Percentiles rank a stretch among this genome's conserved stretches.
These are phyloP conservation scores for Annulohypoxylon truncatum DNA, from an alignment of 2,329 filamentous ascomycete genomes.

Conservation along the genomic window DNA sequence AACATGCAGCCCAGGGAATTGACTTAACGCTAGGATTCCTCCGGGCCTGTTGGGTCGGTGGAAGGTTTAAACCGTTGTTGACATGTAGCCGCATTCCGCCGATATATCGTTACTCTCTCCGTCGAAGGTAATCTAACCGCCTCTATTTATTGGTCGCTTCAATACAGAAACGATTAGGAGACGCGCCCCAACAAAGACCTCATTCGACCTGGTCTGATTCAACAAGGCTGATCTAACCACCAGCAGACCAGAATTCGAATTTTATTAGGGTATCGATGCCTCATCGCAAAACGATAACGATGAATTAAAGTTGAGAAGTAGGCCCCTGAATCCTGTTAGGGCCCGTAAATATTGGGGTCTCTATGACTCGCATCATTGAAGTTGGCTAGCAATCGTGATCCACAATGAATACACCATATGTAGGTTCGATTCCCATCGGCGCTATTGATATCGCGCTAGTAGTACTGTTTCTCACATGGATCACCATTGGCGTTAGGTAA, in stretches of 20 bases:
- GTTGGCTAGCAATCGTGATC: neutral
- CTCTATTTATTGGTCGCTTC: neutral
- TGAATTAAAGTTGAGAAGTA: neutral
- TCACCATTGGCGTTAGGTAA: neutral
- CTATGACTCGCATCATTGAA: neutral
- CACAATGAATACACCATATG: neutral
- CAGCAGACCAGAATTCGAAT: neutral
- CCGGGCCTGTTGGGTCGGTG: neutral
- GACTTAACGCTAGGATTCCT: neutral
- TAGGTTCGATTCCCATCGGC: no score
- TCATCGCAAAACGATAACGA: neutral
- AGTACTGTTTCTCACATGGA: neutral
- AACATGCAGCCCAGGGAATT: slow-evolving; percentile 8
- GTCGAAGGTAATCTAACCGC: neutral
- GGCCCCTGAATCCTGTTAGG: neutral
- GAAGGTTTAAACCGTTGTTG: neutral
- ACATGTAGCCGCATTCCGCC: neutral
- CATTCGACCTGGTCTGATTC: neutral
- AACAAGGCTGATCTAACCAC: neutral
- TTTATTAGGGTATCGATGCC: neutral
- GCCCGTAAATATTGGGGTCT: neutral
- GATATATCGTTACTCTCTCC: neutral
- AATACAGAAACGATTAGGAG: neutral
- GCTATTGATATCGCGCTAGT: no score
- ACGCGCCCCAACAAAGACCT: neutral